Base-by-base conservation (phyloP, 192 early-diverging fungal species). In the Umbelopsis sp. region DNA sequence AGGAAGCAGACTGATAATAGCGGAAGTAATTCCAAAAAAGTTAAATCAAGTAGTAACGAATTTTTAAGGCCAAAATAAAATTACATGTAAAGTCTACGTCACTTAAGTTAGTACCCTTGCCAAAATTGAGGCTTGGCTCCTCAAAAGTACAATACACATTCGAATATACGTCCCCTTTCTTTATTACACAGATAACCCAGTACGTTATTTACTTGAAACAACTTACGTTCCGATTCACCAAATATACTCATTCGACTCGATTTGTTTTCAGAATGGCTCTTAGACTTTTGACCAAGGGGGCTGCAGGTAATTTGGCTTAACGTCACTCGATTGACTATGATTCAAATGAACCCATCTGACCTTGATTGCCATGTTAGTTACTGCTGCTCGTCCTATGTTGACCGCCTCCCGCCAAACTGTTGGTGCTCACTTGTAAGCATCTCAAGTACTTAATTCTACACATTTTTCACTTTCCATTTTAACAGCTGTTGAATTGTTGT, bases 271-370 rank as follows among this genome's bases (percentile, higher is more conserved):
- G 53, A 64, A 78, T 78, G 76, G 76, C 76, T 73, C 69, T 78
- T 51, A 67, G 76, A 67, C 73, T 78, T 46, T 67, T 78, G 52
- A 67, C 76, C 71, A 78, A 78, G 71, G 65, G 65, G 41, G 76
- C 76, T 70, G 71, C 71, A 52, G 76, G 76, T 78, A 70, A 72
- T 20, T 33, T 37, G 23, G 44, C 23, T 23, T 16, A 45, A 30
- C 48, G 16, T 30, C 18, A 6, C 11, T 16, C 20, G 4, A 18
- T 37, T 3, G 27, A 16, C 2, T 61, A 30, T 30, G 18, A 35
- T 30, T 15, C 33, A 7, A 35, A n/a, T 61, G 15, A 35, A 3
- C 30, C 21, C 5, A 12, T 61, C 27, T 35, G 15, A 45, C 45
- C 18, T 33, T 47, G 44, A 67, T 30, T 67, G 15, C 45, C 1